A percentile compares a stretch with the other conserved stretches of the same genome.
Evolutionary conservation across 164 flowering plant species (phyloP).

Genomic region (Cinnamomum micranthum): DNA sequence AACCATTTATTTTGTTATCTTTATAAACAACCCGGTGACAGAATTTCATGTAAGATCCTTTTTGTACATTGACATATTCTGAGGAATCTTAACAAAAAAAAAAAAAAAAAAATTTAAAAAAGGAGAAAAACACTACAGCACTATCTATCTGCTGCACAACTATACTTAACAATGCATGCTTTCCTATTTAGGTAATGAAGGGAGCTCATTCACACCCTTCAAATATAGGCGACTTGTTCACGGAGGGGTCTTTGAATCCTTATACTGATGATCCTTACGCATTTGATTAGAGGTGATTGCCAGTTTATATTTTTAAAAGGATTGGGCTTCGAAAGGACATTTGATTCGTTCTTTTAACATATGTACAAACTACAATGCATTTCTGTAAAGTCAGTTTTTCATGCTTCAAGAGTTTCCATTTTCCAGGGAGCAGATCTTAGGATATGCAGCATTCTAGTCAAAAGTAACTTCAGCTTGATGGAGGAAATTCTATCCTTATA

Average conservation of each 20-base stretch:
- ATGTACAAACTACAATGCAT: not conserved
- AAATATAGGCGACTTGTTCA: constrained; percentile 82
- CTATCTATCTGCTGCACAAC: not conserved
- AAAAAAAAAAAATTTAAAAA: too few relatives aligned
- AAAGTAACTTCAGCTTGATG: not conserved
- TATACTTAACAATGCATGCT: not conserved
- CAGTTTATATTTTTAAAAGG: not conserved
- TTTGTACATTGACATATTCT: not conserved
- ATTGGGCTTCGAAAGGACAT: not conserved
- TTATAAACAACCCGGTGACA: not conserved
- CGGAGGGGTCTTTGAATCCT: constrained; percentile 96
- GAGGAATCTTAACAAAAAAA: too few relatives aligned
- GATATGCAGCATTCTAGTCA: not conserved
- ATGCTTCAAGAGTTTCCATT: not conserved
- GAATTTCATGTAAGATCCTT: not conserved
- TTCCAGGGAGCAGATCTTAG: not conserved
- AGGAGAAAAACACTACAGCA: not conserved
- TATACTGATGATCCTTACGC: constrained; percentile 95
- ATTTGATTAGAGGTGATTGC: constrained; percentile 69
- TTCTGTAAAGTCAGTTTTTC: not conserved
- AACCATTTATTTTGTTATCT: not conserved
- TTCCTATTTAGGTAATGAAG: constrained; percentile 43
- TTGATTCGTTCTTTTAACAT: too few relatives aligned
- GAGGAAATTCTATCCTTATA: not conserved
- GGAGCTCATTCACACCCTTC: constrained; percentile 43